phyloP scores from a whole-genome alignment of 768 basidiomycete genomes.

The Lactarius sanguifluus region DNA sequence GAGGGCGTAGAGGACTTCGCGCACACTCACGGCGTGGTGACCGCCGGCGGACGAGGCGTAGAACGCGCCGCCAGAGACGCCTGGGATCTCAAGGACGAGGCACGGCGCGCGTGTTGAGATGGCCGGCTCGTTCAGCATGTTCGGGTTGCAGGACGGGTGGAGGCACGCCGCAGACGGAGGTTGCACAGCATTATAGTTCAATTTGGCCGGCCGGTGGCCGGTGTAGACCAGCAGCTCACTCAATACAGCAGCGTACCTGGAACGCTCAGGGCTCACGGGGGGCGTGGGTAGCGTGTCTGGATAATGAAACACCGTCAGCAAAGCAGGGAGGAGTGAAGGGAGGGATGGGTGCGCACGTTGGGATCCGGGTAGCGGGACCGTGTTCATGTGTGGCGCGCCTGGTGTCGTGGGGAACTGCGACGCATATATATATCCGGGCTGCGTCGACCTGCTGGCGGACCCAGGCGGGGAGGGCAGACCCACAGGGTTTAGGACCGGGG shows the following conservation, averaged over 20 bases:
- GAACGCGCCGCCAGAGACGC: slow-evolving; percentile 18
- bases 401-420: slow-evolving; percentile 20
- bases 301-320: not conserved
- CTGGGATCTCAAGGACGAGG: slow-evolving; percentile 26
- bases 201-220: slow-evolving; percentile 17
- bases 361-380: slow-evolving; percentile 21
- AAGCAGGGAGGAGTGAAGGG: not conserved
- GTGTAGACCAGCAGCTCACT: slow-evolving; percentile 25
- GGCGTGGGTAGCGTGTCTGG: slow-evolving; percentile 24
- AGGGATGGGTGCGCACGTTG: slow-evolving; percentile 11
- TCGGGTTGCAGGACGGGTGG: slow-evolving; percentile 23
- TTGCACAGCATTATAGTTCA: slow-evolving; percentile 24
- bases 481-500: slow-evolving; percentile 23
- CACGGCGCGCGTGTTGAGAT: slow-evolving; percentile 19
- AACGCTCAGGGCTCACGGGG: slow-evolving; percentile 24
- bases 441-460: slow-evolving; percentile 17
- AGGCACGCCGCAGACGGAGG: slow-evolving; percentile 22
- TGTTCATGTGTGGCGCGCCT: slow-evolving; percentile 27
- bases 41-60: slow-evolving; percentile 15
- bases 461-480: slow-evolving; percentile 25
- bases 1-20: slow-evolving; percentile 24
- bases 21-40: slow-evolving; percentile 25
- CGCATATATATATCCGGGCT: slow-evolving; percentile 13
- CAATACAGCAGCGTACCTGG: slow-evolving; percentile 22
- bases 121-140: slow-evolving; percentile 21